These are phyloP conservation scores for Apiotrichum montevideense DNA, from an alignment of 1,284 basidiomycete species.

Conservation along the genomic window DNA sequence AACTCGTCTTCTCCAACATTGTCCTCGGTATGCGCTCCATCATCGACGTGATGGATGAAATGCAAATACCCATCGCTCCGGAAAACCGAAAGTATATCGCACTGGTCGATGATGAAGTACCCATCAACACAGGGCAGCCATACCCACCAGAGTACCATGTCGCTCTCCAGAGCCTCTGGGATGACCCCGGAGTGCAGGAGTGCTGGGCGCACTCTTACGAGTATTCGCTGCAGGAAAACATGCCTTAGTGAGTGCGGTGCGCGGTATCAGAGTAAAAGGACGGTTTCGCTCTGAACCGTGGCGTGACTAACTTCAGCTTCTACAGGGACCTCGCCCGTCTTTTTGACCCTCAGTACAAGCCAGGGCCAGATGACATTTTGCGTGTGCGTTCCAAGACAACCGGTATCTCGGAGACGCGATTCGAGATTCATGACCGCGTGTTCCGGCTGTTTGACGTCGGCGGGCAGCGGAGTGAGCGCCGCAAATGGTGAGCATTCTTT, in stretches of 20 bases:
- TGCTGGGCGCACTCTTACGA: constrained; percentile 73
- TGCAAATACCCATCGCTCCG: constrained; percentile 64
- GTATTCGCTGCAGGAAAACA: constrained; percentile 77
- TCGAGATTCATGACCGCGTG: constrained; percentile 50
- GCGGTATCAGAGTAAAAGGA: too few species aligned
- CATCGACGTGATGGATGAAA: constrained; percentile 82
- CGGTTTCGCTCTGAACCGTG: too few species aligned
- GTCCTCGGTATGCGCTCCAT: constrained; percentile 75
- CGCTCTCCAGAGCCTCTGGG: constrained; percentile 69
- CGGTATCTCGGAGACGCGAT: constrained; percentile 85
- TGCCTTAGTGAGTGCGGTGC: constrained; percentile 50
- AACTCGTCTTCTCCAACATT: constrained; percentile 86
- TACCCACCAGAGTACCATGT: constrained; percentile 63
- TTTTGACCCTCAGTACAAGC: constrained; percentile 65
- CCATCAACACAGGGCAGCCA: constrained; percentile 70
- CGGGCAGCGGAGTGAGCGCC: constrained; percentile 86
- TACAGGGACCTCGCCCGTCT: constrained; percentile 70
- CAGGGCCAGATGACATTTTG: constrained; percentile 75
- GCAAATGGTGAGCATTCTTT: constrained; percentile 61
- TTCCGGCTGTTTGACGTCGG: constrained; percentile 84
- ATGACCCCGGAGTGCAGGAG: constrained; percentile 65
- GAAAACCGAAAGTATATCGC: constrained; percentile 54
- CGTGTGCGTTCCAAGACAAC: constrained; percentile 72
- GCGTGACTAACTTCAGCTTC: constrained; percentile 52
- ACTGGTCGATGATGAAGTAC: constrained; percentile 62